phyloP scores from a whole-genome alignment of 2,329 filamentous ascomycete genomes.

The Nannizziopsis arthrosporioides region DNA sequence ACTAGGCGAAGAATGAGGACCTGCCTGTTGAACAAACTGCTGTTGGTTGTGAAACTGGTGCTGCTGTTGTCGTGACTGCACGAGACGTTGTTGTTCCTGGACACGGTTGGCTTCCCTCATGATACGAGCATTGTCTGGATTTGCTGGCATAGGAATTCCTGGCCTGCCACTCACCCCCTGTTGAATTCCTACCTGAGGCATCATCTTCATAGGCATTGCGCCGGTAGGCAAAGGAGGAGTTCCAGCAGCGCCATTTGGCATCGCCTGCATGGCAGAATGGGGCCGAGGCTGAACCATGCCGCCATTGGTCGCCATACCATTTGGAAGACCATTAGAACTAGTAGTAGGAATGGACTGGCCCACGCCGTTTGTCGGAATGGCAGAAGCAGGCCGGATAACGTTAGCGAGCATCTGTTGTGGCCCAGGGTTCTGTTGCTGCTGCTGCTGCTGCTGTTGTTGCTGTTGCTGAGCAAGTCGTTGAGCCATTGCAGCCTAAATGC shows the following conservation, averaged over 20 bases:
- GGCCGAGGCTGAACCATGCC: constrained; percentile 30
- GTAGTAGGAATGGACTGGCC: constrained; percentile 3
- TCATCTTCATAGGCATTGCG: constrained; percentile 48
- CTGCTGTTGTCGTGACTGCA: constrained; percentile 42
- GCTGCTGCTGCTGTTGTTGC: constrained; percentile 16
- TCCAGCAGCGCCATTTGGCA: constrained; percentile 33
- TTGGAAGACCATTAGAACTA: constrained; percentile 12
- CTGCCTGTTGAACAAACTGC: constrained; percentile 32
- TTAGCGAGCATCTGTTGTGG: constrained; percentile 5
- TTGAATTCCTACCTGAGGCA: constrained; percentile 49
- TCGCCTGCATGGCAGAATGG: constrained; percentile 31
- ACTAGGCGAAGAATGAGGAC: constrained; percentile 36
- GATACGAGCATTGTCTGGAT: constrained; percentile 38
- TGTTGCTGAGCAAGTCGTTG: constrained; percentile 30
- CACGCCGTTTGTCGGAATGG: constrained; percentile 26
- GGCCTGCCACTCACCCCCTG: constrained; percentile 28
- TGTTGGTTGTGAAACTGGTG: constrained; percentile 32
- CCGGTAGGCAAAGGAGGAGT: constrained; percentile 42
- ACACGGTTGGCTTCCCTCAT: constrained; percentile 38
- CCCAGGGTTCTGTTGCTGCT: constrained; percentile 8
- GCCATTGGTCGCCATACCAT: constrained; percentile 19
- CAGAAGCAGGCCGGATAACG: constrained; percentile 34
- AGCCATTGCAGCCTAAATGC: constrained; percentile 30
- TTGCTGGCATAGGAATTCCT: constrained; percentile 44
- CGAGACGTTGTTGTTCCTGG: constrained; percentile 47